Conservation (phyloP, 2,329 filamentous ascomycete species). For the Sporothrix phasma region DNA sequence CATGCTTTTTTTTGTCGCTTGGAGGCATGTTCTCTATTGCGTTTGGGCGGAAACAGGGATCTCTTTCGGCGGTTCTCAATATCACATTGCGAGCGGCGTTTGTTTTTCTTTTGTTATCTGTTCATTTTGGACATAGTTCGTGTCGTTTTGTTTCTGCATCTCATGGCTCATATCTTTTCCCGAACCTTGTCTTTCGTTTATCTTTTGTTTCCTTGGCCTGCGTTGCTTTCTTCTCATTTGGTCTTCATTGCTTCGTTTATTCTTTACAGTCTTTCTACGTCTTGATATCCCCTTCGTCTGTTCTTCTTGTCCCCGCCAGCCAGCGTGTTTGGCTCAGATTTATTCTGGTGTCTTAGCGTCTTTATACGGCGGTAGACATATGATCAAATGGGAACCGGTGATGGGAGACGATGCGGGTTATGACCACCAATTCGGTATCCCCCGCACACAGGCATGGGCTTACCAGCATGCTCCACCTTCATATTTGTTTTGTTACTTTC, state of each 20-base stretch:
- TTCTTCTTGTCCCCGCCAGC: neutral
- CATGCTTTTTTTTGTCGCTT: neutral
- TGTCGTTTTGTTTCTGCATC: no score
- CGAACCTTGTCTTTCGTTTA: neutral
- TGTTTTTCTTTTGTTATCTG: neutral
- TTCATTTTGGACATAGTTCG: no score
- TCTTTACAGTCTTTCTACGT: neutral
- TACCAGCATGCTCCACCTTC: neutral
- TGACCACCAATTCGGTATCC: neutral
- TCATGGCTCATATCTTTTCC: neutral
- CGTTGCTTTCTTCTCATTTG: neutral
- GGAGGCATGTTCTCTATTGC: conserved; percentile 4
- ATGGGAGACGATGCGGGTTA: neutral
- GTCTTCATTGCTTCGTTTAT: no score
- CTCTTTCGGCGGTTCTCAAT: neutral
- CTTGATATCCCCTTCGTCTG: neutral
- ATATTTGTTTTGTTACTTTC: neutral
- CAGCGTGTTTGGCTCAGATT: neutral
- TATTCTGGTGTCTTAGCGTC: neutral
- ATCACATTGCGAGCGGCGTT: conserved; percentile 13
- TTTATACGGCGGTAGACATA: neutral
- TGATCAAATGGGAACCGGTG: neutral
- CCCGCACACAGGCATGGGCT: neutral
- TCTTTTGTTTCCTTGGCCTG: neutral
- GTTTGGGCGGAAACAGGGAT: conserved; percentile 12